Evolutionary conservation across 495 filamentous ascomycete genomes (phyloP).

Genomic region (Hypoxylon crocopeplum): DNA sequence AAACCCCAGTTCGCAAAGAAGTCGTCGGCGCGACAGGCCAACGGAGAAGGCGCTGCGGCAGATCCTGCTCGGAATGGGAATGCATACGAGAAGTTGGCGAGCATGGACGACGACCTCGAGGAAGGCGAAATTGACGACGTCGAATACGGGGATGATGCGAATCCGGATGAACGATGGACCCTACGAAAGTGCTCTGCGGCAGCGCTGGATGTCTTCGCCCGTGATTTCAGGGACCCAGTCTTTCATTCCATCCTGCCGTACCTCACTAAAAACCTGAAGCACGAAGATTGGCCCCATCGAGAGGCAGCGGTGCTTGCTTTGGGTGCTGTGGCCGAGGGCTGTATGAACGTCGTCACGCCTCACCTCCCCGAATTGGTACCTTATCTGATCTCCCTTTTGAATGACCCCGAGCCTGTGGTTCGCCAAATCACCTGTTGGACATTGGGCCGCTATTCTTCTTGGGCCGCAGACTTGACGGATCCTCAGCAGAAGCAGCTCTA

Average conservation of each 20-base stretch:
- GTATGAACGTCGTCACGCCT: constrained; percentile 85
- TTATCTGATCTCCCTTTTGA: constrained; percentile 86
- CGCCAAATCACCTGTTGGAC: constrained; percentile 99
- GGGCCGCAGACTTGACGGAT: constrained; percentile 81
- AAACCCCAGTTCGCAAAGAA: constrained; percentile 91
- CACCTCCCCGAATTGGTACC: constrained; percentile 91
- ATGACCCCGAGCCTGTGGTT: constrained; percentile 89
- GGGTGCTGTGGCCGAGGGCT: constrained; percentile 94
- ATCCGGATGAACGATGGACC: constrained; percentile 94
- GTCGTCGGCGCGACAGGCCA: constrained; percentile 54
- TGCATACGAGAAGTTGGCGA: constrained; percentile 55
- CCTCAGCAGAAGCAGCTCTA: constrained; percentile 71
- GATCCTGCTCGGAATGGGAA: constrained; percentile 58
- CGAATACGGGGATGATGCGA: constrained; percentile 74
- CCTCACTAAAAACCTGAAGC: constrained; percentile 85
- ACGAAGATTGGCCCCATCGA: constrained; percentile 88
- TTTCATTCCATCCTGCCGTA: constrained; percentile 93
- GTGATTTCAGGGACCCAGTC: constrained; percentile 84
- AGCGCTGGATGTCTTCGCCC: constrained; percentile 91
- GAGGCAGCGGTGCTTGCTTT: constrained; percentile 95
- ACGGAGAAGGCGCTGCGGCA: constrained; percentile 61
- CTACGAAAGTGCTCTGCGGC: constrained; percentile 97
- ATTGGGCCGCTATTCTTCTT: constrained; percentile 89
- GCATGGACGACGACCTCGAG: constrained; percentile 75
- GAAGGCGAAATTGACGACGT: constrained; percentile 90